Conservation (phyloP, 208 protist genomes). For the Leishmania tropica region DNA sequence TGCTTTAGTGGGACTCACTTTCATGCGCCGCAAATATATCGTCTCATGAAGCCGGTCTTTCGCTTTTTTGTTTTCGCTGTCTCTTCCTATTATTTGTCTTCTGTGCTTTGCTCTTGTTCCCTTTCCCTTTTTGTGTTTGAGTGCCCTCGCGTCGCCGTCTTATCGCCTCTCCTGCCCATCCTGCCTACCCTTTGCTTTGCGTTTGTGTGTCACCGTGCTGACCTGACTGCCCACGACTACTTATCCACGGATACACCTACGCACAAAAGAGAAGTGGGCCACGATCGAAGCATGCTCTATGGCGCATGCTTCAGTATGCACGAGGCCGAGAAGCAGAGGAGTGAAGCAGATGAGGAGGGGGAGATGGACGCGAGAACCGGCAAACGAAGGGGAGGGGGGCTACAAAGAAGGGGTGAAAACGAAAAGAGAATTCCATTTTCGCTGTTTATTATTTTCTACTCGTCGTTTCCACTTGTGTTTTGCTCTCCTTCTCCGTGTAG, state of each 20-base stretch:
- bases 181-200: not conserved
- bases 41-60: slow-evolving; percentile 1
- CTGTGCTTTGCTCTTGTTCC: not conserved
- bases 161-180: not conserved
- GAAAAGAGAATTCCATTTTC: not conserved
- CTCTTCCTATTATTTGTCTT: not conserved
- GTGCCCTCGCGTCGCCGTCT: not conserved
- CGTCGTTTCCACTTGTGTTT: slow-evolving; percentile 1
- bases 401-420: not conserved
- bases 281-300: not conserved
- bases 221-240: not conserved
- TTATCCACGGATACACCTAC: not conserved
- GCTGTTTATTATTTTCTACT: not conserved
- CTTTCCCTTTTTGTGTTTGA: not conserved
- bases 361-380: not conserved
- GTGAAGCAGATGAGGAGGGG: not conserved
- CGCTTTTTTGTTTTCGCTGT: not conserved
- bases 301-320: not conserved
- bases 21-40: not conserved
- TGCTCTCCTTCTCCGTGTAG: not conserved
- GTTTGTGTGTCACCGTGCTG: not conserved
- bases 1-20: slow-evolving; percentile 9
- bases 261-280: not conserved
- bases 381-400: not conserved
- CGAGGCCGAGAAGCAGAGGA: not conserved